Percentiles rank a stretch among this genome's conserved stretches.
These are phyloP conservation scores for Podospora comata DNA, from an alignment of 495 filamentous ascomycete genomes.

Conservation along the genomic window DNA sequence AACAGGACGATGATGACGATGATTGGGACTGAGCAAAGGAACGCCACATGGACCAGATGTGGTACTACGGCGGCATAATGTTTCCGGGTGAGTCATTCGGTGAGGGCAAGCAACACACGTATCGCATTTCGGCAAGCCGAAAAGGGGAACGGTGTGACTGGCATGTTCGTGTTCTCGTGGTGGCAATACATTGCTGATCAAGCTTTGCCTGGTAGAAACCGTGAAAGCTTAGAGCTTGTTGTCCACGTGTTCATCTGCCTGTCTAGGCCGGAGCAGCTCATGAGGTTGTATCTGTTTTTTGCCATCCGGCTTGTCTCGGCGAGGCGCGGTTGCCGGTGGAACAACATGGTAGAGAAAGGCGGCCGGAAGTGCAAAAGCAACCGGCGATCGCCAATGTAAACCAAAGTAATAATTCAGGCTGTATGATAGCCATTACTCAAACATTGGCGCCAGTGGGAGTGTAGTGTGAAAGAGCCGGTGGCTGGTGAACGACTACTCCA, in stretches of 20 bases:
- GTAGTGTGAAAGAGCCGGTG: background rate
- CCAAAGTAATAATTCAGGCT: background rate
- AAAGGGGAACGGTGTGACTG: background rate
- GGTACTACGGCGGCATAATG: background rate
- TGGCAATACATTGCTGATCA: background rate
- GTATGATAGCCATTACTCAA: background rate
- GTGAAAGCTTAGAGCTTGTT: background rate
- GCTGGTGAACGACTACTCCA: background rate
- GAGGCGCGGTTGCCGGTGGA: background rate
- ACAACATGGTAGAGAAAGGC: background rate
- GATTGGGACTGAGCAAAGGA: slow-evolving; percentile 68
- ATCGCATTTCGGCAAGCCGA: background rate
- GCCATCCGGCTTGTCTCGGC: background rate
- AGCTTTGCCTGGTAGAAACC: background rate
- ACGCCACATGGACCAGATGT: slow-evolving; percentile 29
- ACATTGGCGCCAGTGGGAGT: background rate
- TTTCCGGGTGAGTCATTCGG: slow-evolving; percentile 20
- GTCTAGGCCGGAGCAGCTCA: background rate
- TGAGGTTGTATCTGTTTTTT: background rate
- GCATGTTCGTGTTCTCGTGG: background rate
- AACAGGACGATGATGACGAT: slow-evolving; percentile 48
- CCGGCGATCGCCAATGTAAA: background rate
- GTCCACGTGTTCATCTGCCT: background rate
- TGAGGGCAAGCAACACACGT: background rate
- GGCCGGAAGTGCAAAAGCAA: background rate